These are phyloP conservation scores for Cucurbitaria berberidis DNA, from an alignment of 2,329 filamentous ascomycete genomes.

Conservation along the genomic window DNA sequence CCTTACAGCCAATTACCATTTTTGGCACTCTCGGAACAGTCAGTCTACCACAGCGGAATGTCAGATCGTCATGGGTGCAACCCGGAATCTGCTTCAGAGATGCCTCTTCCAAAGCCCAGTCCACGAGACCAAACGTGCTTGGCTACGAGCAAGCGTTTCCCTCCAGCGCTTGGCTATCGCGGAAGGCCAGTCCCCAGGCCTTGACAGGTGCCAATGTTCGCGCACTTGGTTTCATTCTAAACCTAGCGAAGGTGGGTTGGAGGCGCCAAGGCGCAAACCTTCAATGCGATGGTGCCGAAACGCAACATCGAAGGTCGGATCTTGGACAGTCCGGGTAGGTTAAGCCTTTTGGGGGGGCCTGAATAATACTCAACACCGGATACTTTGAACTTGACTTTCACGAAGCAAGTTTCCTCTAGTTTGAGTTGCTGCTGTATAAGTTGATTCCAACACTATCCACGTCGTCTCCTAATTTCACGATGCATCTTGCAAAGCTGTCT, in stretches of 20 bases:
- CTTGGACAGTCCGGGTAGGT: not conserved
- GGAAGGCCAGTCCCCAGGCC: slow-evolving; percentile 6
- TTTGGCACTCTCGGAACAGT: slow-evolving; percentile 4
- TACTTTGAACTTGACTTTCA: not conserved
- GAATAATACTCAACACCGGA: not conserved
- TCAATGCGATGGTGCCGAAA: slow-evolving; percentile 17
- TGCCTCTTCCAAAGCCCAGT: slow-evolving; percentile 8
- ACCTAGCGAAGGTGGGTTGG: slow-evolving; percentile 12
- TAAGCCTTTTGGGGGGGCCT: not conserved
- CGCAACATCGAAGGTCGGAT: slow-evolving; percentile 13
- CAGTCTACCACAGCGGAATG: slow-evolving; percentile 1
- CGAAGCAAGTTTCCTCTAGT: not conserved
- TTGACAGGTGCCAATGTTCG: slow-evolving; percentile 20
- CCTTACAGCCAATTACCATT: slow-evolving; percentile 4
- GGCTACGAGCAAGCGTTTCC: slow-evolving; percentile 30
- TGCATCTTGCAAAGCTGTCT: not conserved
- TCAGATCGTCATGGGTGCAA: slow-evolving; percentile 12
- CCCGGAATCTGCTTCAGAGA: slow-evolving; percentile 23
- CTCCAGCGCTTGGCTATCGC: slow-evolving; percentile 21
- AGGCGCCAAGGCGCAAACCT: slow-evolving; percentile 27
- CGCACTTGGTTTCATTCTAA: slow-evolving; percentile 21
- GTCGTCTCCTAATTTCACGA: not conserved
- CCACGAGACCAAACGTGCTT: slow-evolving; percentile 25
- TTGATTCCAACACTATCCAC: too few relatives aligned
- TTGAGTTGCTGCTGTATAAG: too few relatives aligned